Conservation (phyloP, 257 asterid genomes). For the Linderniella brevidens region DNA sequence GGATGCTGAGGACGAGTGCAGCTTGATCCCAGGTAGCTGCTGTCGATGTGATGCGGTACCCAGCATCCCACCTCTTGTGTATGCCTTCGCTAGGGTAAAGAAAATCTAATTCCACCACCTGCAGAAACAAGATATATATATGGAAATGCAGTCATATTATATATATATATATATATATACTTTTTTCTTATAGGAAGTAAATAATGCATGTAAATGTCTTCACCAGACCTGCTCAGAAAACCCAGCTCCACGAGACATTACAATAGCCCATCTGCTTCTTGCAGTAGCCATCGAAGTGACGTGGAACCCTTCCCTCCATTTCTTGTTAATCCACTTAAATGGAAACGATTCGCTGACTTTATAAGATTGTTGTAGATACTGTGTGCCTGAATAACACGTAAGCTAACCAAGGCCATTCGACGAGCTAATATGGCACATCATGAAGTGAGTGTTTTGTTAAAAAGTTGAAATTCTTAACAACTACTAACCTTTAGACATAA, state of each 20-base stretch:
- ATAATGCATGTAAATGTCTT: background rate
- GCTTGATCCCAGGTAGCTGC: slow-evolving; percentile 57
- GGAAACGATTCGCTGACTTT: slow-evolving; percentile 64
- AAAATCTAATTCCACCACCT: slow-evolving; percentile 69
- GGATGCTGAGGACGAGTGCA: slow-evolving; percentile 50
- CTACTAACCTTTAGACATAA: slow-evolving; percentile 56
- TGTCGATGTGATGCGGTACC: slow-evolving; percentile 49
- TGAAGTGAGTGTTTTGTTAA: background rate
- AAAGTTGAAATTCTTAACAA: slow-evolving; percentile 2
- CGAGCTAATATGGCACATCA: background rate
- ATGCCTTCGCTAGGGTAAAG: slow-evolving; percentile 71
- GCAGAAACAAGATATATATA: too few relatives aligned
- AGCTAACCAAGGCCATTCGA: slow-evolving; percentile 1
- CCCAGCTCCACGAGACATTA: slow-evolving; percentile 72
- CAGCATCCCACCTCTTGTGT: slow-evolving; percentile 56
- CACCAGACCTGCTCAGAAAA: slow-evolving; percentile 43
- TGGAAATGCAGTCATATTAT: slow-evolving; percentile 1
- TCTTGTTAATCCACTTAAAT: slow-evolving; percentile 54
- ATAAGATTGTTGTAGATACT: slow-evolving; percentile 45
- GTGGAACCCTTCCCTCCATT: slow-evolving; percentile 61
- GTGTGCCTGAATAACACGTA: slow-evolving; percentile 28
- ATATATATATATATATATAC: background rate
- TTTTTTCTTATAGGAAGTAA: background rate
- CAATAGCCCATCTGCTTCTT: slow-evolving; percentile 50
- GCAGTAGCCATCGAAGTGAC: slow-evolving; percentile 72